Evolutionary conservation across 2,329 filamentous ascomycete species (phyloP).

Genomic region (Nannizziopsis arthrosporioides): DNA sequence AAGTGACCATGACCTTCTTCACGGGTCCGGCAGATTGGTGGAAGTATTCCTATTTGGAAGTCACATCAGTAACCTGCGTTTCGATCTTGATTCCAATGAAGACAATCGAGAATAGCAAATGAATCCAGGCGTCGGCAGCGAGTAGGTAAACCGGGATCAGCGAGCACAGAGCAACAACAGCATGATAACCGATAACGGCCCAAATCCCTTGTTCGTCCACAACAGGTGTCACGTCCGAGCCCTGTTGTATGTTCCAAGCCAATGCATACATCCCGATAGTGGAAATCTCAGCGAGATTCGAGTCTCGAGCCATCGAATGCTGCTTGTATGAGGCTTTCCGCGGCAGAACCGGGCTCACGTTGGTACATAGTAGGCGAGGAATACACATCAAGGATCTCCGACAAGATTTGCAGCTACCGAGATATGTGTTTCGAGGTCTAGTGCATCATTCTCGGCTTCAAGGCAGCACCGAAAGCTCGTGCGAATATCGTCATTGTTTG

Average conservation of each 20-base stretch:
- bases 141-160: constrained; percentile 36
- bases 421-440: no score
- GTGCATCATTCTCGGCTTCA: no score
- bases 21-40: constrained; percentile 73
- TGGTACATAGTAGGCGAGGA: no score
- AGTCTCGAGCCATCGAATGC: no score
- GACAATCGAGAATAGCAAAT: constrained; percentile 16
- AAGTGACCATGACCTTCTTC: constrained; percentile 82
- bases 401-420: not conserved
- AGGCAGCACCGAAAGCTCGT: no score
- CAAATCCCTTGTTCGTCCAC: not conserved
- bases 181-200: constrained; percentile 26
- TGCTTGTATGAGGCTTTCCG: no score
- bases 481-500: not conserved
- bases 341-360: no score
- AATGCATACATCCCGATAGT: not conserved
- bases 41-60: constrained; percentile 83
- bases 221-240: not conserved
- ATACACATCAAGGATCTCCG: not conserved
- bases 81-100: not conserved
- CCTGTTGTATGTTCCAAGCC: not conserved
- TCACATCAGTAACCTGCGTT: constrained; percentile 33
- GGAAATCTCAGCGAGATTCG: no score
- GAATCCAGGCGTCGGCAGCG: constrained; percentile 13
- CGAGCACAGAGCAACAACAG: constrained; percentile 45